Evolutionary conservation across 345 rosid species (phyloP).

Genomic region (Brassica rapa): DNA sequence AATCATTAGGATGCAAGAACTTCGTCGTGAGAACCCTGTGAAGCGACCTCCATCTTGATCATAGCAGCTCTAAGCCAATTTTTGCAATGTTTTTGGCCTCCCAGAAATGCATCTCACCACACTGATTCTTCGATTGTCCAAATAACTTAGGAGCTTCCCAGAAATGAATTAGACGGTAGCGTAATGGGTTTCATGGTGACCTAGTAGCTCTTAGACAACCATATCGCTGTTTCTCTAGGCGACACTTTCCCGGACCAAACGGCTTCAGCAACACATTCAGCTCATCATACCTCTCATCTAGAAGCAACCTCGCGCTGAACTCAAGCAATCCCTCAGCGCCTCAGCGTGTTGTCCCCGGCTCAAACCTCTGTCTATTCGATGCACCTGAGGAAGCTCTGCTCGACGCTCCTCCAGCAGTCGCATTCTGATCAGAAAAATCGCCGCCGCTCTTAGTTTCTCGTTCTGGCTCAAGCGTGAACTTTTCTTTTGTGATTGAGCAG

Average conservation of each 20-base stretch:
- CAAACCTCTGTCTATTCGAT: conserved; percentile 59
- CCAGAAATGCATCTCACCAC: background rate
- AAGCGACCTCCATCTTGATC: background rate
- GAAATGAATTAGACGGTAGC: no score
- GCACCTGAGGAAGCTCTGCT: conserved; percentile 80
- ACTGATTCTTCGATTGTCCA: no score
- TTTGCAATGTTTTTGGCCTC: background rate
- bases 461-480: conserved; percentile 50
- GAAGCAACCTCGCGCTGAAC: conserved; percentile 89
- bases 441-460: conserved; percentile 56
- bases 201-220: conserved; percentile 88
- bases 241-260: conserved; percentile 99
- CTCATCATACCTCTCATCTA: conserved; percentile 86
- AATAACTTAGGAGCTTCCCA: no score
- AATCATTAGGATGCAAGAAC: background rate
- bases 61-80: background rate
- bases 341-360: conserved; percentile 93
- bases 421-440: conserved; percentile 80
- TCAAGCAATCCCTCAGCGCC: conserved; percentile 97
- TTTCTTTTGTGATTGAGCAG: conserved; percentile 50
- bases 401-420: conserved; percentile 80
- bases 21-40: background rate
- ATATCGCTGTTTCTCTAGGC: conserved; percentile 95
- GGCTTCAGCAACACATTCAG: conserved; percentile 90
- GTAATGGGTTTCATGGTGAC: no score